Evolutionary conservation across 164 flowering plant species (phyloP), one percentile per base, ranked within the genome.

Genomic region (Vitis riparia): DNA sequence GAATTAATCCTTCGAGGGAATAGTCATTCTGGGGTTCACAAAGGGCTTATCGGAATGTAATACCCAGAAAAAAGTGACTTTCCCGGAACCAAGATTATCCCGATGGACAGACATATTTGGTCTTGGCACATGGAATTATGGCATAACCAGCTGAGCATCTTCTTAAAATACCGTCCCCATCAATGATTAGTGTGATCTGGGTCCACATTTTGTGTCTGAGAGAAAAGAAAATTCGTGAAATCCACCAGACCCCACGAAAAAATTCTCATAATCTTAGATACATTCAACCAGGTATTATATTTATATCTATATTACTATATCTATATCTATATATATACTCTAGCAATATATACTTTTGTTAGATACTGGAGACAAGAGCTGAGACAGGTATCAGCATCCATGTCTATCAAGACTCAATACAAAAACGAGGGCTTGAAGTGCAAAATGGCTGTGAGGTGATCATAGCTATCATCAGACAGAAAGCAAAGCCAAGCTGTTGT

Each of bases 401-500:
- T 69, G 59, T 68, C 79, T 71, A 55, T 66, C 68, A 66, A 62
- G 19, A 56, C 73, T 55, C 6, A 9, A 2, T 13, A n/a, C 37
- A 8, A 50, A 52, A 44, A 44, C 10, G 12, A 23, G 67, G 27
- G 27, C 27, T 23, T 23, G 27, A 23, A 0, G 27, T 1, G 27
- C 27, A 47, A 14, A 52, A 11, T 8, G 5, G 12, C 2, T 47
- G 12, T 23, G 17, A 70, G 63, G 52, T 8, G 10, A 7, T 19
- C 69, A 68, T 47, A 63, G 62, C 63, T 17, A 68, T 64, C 68
- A 65, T 44, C 78, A 72, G 86, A 78, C 81, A 76, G 78, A 76
- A 80, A 82, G 80, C 83, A 73, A 68, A 51, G 68, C 66, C 64
- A 69, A 65, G 63, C 66, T 73, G 78, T 56, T 51, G 60, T 57